Percentiles rank a stretch among this genome's conserved stretches.
Evolutionary conservation across 2,329 filamentous ascomycete species (phyloP).

Genomic region (Verticillium dahliae): DNA sequence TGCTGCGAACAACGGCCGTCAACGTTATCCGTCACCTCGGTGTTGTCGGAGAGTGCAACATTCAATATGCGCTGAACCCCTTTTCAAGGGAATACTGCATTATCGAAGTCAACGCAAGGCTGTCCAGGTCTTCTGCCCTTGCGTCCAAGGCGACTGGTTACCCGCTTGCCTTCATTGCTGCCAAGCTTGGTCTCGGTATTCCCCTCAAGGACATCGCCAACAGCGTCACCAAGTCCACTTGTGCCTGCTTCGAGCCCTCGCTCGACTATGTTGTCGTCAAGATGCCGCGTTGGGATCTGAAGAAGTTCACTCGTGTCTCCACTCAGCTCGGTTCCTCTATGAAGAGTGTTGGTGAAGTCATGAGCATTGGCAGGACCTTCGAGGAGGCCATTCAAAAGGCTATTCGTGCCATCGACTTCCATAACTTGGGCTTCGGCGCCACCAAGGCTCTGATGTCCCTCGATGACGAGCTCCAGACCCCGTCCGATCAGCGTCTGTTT

Average conservation of each 20-base stretch:
- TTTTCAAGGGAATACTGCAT: conserved; percentile 97
- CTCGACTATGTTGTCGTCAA: conserved; percentile 98
- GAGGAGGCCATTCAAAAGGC: conserved; percentile 99
- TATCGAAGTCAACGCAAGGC: conserved; percentile 95
- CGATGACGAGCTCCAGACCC: conserved; percentile 91
- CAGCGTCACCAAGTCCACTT: conserved; percentile 90
- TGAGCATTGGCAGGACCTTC: conserved; percentile 95
- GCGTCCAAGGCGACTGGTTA: conserved; percentile 97
- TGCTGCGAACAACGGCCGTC: conserved; percentile 93
- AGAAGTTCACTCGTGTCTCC: conserved; percentile 96
- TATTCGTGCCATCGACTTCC: conserved; percentile 89
- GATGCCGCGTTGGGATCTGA: conserved; percentile 97
- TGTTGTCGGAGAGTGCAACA: conserved; percentile 98
- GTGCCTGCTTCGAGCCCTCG: conserved; percentile 96
- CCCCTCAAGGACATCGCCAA: conserved; percentile 95
- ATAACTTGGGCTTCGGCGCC: conserved; percentile 92
- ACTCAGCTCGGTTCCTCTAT: conserved; percentile 95
- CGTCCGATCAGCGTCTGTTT: conserved; percentile 94
- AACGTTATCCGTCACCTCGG: conserved; percentile 96
- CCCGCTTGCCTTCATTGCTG: conserved; percentile 90
- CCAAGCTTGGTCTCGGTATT: conserved; percentile 91
- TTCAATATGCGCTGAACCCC: conserved; percentile 95
- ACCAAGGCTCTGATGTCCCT: conserved; percentile 91
- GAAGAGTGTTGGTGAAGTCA: conserved; percentile 99
- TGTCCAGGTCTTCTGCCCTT: conserved; percentile 90